A percentile compares a stretch with the other conserved stretches of the same genome.
Conservation (phyloP, 371 early-diverging fungal species). For the Lichtheimia ramosa region DNA sequence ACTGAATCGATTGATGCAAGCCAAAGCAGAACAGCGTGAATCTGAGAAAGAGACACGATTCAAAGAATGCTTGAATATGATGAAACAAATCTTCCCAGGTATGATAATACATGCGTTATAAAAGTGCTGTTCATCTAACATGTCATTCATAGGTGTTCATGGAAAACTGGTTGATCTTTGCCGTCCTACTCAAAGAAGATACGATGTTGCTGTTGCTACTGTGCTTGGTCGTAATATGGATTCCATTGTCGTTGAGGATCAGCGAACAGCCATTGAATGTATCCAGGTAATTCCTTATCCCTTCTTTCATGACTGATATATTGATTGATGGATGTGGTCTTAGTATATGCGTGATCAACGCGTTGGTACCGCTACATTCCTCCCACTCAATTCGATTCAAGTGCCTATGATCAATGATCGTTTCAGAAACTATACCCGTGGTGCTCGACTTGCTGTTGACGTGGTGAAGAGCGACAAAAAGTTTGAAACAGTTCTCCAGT, state of each 20-base stretch:
- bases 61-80: constrained; percentile 72
- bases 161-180: constrained; percentile 93
- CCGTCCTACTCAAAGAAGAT: constrained; percentile 91
- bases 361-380: constrained; percentile 89
- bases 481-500: constrained; percentile 81
- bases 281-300: constrained; percentile 48
- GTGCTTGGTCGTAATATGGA: constrained; percentile 79
- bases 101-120: not conserved
- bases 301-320: not conserved
- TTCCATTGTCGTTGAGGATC: constrained; percentile 79
- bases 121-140: not conserved
- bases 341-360: constrained; percentile 93
- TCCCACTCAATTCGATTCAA: constrained; percentile 86
- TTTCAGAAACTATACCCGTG: constrained; percentile 71
- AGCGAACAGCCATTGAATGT: constrained; percentile 80
- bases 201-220: constrained; percentile 83
- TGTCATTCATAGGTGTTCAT: constrained; percentile 66
- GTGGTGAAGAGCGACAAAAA: constrained; percentile 81
- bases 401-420: constrained; percentile 78
- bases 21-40: constrained; percentile 80
- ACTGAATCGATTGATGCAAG: constrained; percentile 75
- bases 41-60: constrained; percentile 76
- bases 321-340: not conserved
- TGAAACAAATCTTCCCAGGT: constrained; percentile 83
- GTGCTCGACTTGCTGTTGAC: constrained; percentile 87